phyloP scores from a whole-genome alignment of 495 filamentous ascomycete species.

The Trichoderma virens region DNA sequence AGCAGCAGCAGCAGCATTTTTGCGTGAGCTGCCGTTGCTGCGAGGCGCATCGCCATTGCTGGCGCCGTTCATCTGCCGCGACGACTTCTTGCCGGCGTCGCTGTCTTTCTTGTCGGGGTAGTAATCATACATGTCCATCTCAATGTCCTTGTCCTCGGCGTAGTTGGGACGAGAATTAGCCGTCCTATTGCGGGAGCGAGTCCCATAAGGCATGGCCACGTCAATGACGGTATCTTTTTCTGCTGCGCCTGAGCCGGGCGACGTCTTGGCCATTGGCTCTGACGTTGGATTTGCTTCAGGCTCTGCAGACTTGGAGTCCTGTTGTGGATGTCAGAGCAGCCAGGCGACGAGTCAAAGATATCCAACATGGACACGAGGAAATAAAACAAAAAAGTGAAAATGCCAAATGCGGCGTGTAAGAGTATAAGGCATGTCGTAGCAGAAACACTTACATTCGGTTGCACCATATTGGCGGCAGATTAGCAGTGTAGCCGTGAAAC shows the following conservation, averaged over 20 bases:
- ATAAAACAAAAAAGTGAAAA: not conserved
- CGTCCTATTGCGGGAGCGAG: slow-evolving; percentile 84
- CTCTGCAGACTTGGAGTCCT: slow-evolving; percentile 11
- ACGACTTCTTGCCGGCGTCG: slow-evolving; percentile 38
- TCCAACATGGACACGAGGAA: not conserved
- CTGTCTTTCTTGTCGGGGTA: slow-evolving; percentile 42
- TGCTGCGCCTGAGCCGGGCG: slow-evolving; percentile 30
- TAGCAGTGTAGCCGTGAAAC: not conserved
- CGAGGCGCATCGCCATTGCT: not conserved
- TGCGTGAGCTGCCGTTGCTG: slow-evolving; percentile 21
- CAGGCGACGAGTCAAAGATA: slow-evolving; percentile 14
- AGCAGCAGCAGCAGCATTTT: slow-evolving; percentile 8
- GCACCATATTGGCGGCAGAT: slow-evolving; percentile 1
- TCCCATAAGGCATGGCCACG: slow-evolving; percentile 74
- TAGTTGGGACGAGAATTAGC: slow-evolving; percentile 82
- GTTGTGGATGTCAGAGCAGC: not conserved
- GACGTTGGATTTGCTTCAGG: slow-evolving; percentile 13
- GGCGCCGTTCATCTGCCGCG: slow-evolving; percentile 31
- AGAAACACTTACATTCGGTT: not conserved
- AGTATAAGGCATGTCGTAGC: not conserved
- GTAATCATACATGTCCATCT: slow-evolving; percentile 62
- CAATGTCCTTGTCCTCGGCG: slow-evolving; percentile 90
- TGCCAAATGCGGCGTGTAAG: slow-evolving; percentile 2
- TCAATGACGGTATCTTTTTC: slow-evolving; percentile 29
- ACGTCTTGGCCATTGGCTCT: slow-evolving; percentile 33